phyloP scores from a whole-genome alignment of 1,284 basidiomycete genomes.

The Trametes versicolor region DNA sequence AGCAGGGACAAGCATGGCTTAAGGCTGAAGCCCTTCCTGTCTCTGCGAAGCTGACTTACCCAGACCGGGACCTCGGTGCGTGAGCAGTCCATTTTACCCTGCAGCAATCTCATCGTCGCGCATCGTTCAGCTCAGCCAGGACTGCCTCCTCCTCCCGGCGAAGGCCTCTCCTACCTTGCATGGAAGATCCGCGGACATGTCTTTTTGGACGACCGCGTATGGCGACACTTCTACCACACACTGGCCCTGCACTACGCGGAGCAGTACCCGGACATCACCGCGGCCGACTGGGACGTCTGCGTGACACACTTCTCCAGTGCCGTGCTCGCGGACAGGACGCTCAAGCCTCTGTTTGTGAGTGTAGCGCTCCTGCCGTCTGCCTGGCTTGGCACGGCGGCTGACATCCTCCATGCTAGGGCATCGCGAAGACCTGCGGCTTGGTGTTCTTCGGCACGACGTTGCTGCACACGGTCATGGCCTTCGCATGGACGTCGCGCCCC shows the following conservation, averaged over 20 bases:
- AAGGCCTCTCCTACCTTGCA: background rate
- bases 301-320: background rate
- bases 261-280: slow-evolving; percentile 4
- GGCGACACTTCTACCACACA: background rate
- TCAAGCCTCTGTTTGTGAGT: background rate
- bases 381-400: too few relatives aligned
- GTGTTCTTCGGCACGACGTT: background rate
- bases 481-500: background rate
- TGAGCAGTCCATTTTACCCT: background rate
- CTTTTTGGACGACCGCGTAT: background rate
- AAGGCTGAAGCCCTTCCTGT: background rate
- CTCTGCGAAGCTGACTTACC: background rate
- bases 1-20: background rate
- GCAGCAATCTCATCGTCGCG: background rate
- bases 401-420: too few relatives aligned
- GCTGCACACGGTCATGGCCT: background rate
- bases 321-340: background rate
- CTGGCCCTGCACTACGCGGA: slow-evolving; percentile 1
- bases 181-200: background rate
- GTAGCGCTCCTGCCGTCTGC: background rate
- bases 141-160: background rate
- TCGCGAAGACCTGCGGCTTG: too few relatives aligned
- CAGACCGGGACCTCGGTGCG: background rate
- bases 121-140: background rate
- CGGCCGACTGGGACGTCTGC: slow-evolving; percentile 5